These are phyloP conservation scores for Neurospora sp. DNA, from an alignment of 495 filamentous ascomycete genomes.

Conservation along the genomic window DNA sequence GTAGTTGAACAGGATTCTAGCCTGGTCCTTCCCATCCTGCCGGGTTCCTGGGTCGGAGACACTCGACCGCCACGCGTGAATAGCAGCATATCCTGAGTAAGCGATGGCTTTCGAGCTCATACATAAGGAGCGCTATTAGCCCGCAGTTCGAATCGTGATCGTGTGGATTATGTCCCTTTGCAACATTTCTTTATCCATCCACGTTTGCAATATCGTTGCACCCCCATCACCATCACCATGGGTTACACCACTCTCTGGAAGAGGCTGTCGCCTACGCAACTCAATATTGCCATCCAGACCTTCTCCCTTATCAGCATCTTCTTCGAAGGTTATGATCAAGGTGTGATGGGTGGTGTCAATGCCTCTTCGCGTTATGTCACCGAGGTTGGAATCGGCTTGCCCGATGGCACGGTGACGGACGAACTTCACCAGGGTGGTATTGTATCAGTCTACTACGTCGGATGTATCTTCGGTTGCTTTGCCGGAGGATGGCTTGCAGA, in stretches of 20 bases:
- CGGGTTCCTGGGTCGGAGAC: neutral
- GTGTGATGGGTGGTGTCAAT: slow-evolving; percentile 71
- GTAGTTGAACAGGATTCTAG: neutral
- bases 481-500: slow-evolving; percentile 10
- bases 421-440: slow-evolving; percentile 33
- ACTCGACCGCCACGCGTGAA: neutral
- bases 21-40: neutral
- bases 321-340: slow-evolving; percentile 57
- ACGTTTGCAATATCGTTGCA: slow-evolving; percentile 3
- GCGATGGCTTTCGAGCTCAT: neutral
- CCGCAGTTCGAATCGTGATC: neutral
- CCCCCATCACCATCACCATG: slow-evolving; percentile 12
- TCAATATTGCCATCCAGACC: slow-evolving; percentile 33
- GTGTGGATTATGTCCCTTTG: neutral
- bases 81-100: neutral
- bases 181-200: neutral
- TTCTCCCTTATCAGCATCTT: slow-evolving; percentile 43
- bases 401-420: slow-evolving; percentile 13
- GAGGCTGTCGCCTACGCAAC: slow-evolving; percentile 29
- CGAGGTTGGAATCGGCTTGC: slow-evolving; percentile 16
- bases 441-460: slow-evolving; percentile 45
- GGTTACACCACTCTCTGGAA: slow-evolving; percentile 34
- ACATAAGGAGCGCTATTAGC: neutral
- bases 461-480: slow-evolving; percentile 43
- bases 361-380: slow-evolving; percentile 32